Evolutionary conservation across 495 filamentous ascomycete genomes (phyloP).

Genomic region (Achaetomiella virescens): DNA sequence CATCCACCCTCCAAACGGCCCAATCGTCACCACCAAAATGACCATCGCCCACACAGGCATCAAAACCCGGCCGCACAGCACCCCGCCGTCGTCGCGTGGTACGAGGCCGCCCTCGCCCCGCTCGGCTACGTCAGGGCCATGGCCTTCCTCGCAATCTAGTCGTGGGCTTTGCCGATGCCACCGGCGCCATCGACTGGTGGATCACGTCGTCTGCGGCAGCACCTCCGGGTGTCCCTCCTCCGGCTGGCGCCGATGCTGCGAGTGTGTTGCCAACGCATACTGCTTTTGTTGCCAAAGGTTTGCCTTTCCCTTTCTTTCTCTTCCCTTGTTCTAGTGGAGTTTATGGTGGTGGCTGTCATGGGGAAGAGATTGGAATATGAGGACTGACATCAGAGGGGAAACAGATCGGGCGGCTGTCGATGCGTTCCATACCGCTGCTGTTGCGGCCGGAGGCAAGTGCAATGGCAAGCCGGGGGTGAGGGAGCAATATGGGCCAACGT

Average conservation of each 20-base stretch:
- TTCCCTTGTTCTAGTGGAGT: background rate
- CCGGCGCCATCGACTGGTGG: constrained; percentile 18
- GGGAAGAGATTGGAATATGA: too few species aligned
- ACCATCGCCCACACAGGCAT: constrained; percentile 23
- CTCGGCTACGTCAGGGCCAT: constrained; percentile 18
- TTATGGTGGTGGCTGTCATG: background rate
- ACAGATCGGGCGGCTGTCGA: constrained; percentile 19
- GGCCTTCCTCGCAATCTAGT: constrained; percentile 9
- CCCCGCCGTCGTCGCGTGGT: constrained; percentile 14
- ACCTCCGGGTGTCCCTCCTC: background rate
- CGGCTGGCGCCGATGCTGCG: background rate
- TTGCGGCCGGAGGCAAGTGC: constrained; percentile 21
- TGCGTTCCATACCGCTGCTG: constrained; percentile 16
- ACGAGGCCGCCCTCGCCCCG: constrained; percentile 18
- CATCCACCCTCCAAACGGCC: background rate
- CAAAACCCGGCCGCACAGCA: constrained; percentile 5
- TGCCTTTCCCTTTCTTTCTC: background rate
- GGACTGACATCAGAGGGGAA: too few species aligned
- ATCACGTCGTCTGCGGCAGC: constrained; percentile 1
- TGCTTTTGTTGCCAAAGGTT: constrained; percentile 19
- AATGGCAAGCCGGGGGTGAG: constrained; percentile 46
- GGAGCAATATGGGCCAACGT: constrained; percentile 32
- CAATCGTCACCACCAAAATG: constrained; percentile 11
- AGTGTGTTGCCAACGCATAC: constrained; percentile 7
- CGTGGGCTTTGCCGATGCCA: constrained; percentile 15